These are phyloP conservation scores for Pulveroboletus ravenelii DNA, from an alignment of 768 basidiomycete species.

Conservation along the genomic window DNA sequence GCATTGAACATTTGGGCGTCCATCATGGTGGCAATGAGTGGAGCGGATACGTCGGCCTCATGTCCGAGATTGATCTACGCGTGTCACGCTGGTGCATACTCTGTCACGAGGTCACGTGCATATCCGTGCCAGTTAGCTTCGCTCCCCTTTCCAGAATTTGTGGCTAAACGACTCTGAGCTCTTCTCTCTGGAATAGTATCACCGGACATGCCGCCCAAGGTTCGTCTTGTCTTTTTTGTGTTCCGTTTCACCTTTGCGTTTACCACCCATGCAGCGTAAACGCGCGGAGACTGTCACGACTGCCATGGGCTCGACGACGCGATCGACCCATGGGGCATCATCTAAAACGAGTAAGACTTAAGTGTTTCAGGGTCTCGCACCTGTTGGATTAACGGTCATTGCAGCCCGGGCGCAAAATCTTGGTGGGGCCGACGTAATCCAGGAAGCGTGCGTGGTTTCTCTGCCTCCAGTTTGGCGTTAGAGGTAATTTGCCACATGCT, in stretches of 20 bases:
- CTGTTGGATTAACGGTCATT: conserved; percentile 1
- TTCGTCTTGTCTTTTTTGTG: conserved; percentile 7
- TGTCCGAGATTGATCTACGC: conserved; percentile 1
- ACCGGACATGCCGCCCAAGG: conserved; percentile 36
- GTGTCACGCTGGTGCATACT: conserved; percentile 10
- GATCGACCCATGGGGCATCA: conserved; percentile 42
- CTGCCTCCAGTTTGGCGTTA: not conserved
- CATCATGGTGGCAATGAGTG: conserved; percentile 31
- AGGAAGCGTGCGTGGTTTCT: conserved; percentile 21
- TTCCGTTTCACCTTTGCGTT: conserved; percentile 13
- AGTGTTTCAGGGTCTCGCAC: conserved; percentile 14
- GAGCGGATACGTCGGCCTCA: not conserved
- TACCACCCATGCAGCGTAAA: conserved; percentile 46
- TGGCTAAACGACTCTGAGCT: not conserved
- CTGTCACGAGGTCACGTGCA: conserved; percentile 24
- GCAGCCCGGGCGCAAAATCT: conserved; percentile 16
- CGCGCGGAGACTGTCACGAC: conserved; percentile 40
- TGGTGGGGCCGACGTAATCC: conserved; percentile 3
- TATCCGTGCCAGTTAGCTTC: conserved; percentile 18
- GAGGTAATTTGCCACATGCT: conserved; percentile 7
- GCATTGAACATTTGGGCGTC: conserved; percentile 72
- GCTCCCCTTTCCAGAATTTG: conserved; percentile 12
- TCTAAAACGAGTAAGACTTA: conserved; percentile 31
- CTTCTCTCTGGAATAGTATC: not conserved
- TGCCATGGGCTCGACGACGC: conserved; percentile 32